phyloP scores from a whole-genome alignment of 2,329 filamentous ascomycete genomes.

The Canariomyces notabilis region DNA sequence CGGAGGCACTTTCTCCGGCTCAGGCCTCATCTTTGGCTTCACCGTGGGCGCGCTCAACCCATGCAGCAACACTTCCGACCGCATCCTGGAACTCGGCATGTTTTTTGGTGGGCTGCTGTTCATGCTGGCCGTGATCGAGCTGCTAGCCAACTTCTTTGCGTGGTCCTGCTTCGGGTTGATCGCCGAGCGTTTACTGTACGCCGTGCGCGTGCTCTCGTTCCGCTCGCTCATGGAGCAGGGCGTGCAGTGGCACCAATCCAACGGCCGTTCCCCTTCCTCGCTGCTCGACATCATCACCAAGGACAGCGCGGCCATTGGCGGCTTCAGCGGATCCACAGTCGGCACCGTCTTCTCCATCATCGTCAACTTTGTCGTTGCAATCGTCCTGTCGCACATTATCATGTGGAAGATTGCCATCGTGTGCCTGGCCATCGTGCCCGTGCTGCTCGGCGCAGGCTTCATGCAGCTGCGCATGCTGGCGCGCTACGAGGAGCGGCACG shows the following conservation, averaged over 20 bases:
- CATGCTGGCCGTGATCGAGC: constrained; percentile 53
- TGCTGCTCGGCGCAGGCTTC: constrained; percentile 63
- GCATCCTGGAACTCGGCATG: constrained; percentile 44
- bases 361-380: constrained; percentile 64
- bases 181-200: constrained; percentile 52
- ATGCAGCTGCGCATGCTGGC: constrained; percentile 62
- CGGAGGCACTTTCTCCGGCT: constrained; percentile 52
- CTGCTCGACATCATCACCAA: constrained; percentile 65
- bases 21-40: constrained; percentile 56
- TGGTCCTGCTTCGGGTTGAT: constrained; percentile 53
- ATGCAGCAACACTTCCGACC: constrained; percentile 42
- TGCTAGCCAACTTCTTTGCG: constrained; percentile 53
- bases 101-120: constrained; percentile 57
- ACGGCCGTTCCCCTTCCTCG: constrained; percentile 54
- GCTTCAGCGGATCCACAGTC: constrained; percentile 65
- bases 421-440: constrained; percentile 61
- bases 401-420: constrained; percentile 74
- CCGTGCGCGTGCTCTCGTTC: constrained; percentile 51
- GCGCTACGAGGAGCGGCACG: constrained; percentile 57
- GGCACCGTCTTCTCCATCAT: constrained; percentile 64
- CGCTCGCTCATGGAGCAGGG: constrained; percentile 53
- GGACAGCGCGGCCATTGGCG: constrained; percentile 62
- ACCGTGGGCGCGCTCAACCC: constrained; percentile 53
- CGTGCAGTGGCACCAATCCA: constrained; percentile 62
- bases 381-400: constrained; percentile 64